Percentiles rank a stretch among this genome's conserved stretches.
Evolutionary conservation across 2,329 filamentous ascomycete species (phyloP).

Genomic region (Curvularia verruculosa): DNA sequence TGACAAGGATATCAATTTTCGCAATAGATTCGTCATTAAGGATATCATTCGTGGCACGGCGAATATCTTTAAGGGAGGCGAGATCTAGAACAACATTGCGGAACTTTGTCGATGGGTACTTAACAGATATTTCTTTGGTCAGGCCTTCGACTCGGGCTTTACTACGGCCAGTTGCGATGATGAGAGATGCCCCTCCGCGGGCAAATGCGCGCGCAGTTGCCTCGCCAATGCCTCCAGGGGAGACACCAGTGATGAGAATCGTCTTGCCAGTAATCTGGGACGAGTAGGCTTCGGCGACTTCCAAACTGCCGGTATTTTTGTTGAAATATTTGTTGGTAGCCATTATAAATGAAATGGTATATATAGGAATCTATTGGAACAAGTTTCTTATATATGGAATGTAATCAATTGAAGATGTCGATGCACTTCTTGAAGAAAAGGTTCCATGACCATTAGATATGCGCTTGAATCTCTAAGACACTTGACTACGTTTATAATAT

Average conservation of each 20-base stretch:
- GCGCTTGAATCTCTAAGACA: not conserved
- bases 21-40: not conserved
- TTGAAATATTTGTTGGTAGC: not conserved
- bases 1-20: not conserved
- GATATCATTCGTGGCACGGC: not conserved
- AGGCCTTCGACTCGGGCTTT: slow-evolving; percentile 6
- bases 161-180: slow-evolving; percentile 22
- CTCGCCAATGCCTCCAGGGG: slow-evolving; percentile 14
- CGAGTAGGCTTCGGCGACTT: slow-evolving; percentile 26
- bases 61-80: not conserved
- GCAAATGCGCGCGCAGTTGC: slow-evolving; percentile 18
- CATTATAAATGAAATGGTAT: too few relatives aligned
- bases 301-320: slow-evolving; percentile 18
- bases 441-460: not conserved
- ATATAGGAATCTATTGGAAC: not conserved
- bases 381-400: not conserved
- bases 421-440: not conserved
- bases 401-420: not conserved
- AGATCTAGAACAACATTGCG: slow-evolving; percentile 32
- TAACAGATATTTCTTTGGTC: not conserved
- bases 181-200: slow-evolving; percentile 10
- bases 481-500: not conserved
- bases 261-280: slow-evolving; percentile 20
- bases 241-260: slow-evolving; percentile 42
- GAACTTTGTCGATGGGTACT: slow-evolving; percentile 15